Conservation (phyloP, 805 yeast genomes). For the Candida rishiriensis region DNA sequence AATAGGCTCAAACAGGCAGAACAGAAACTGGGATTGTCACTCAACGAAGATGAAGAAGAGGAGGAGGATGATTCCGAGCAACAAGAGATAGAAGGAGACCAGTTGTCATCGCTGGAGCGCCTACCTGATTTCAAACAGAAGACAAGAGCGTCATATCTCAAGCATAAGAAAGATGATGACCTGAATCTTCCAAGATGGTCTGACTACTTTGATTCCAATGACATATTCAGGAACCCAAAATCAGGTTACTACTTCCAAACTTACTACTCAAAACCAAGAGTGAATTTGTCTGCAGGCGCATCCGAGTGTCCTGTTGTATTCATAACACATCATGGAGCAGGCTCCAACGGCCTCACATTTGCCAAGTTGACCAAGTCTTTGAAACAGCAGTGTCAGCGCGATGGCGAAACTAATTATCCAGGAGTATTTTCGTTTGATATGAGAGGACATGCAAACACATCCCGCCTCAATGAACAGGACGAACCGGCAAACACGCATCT, state of each 20-base stretch:
- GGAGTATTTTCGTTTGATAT: slow-evolving; percentile 74
- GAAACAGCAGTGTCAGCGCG: slow-evolving; percentile 28
- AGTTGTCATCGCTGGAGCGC: slow-evolving; percentile 4
- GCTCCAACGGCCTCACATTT: slow-evolving; percentile 80
- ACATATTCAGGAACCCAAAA: slow-evolving; percentile 14
- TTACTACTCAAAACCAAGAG: slow-evolving; percentile 51
- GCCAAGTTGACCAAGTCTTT: slow-evolving; percentile 48
- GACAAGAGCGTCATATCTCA: not conserved
- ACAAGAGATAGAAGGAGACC: slow-evolving; percentile 13
- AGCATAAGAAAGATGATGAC: not conserved
- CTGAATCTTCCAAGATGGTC: slow-evolving; percentile 25
- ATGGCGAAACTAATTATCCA: slow-evolving; percentile 34
- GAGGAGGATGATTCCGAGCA: slow-evolving; percentile 9
- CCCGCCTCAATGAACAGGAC: slow-evolving; percentile 14
- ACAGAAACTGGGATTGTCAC: slow-evolving; percentile 15
- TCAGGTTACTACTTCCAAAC: slow-evolving; percentile 42
- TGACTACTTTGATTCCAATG: slow-evolving; percentile 31
- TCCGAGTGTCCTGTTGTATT: slow-evolving; percentile 48
- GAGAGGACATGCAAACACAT: slow-evolving; percentile 77
- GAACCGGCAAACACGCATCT: slow-evolving; percentile 28
- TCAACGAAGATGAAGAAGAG: slow-evolving; percentile 8
- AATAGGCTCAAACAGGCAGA: slow-evolving; percentile 22
- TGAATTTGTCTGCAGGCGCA: not conserved
- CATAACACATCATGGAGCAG: slow-evolving; percentile 92
- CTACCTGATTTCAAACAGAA: slow-evolving; percentile 5